Evolutionary conservation across 495 filamentous ascomycete species (phyloP), one percentile per base, ranked within the genome.

Genomic region (Tuber borchii): DNA sequence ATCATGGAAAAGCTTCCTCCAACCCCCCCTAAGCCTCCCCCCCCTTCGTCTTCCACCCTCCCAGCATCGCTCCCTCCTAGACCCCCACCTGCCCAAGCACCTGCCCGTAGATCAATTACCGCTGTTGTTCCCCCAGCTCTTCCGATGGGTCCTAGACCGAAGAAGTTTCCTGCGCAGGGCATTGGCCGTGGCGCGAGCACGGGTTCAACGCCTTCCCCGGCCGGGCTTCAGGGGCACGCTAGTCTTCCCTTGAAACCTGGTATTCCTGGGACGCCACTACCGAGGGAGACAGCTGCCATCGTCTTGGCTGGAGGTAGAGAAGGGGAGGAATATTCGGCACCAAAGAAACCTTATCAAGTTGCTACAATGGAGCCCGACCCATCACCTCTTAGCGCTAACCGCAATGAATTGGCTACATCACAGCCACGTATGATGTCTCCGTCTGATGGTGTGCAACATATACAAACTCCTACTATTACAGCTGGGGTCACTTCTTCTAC

Each of bases 251-350:
- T 74, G 22, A 82, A 82, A 72, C 81, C 81, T 34, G 80, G 74
- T 48, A 82, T 82, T 70, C 76, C 76, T 72, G 80, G 81, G 65
- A 82, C 81, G 70, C 80, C 77, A 43, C 71, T 82, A 17, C 81
- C 81, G 37, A 74, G 81, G 56, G 81, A 82, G 20, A 82, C 81
- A 68, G 81, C 75, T 31, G 80, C 81, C 65, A 82, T 82, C 65
- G 81, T 82, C n/a, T 75, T 82, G 74, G 82, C 81, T 26, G 74
- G 77, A 22, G 80, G 79, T 17, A 79, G 73, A 26, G 80, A 78
- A 10, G 76, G 71, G 48, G 70, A 69, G 44, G 71, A 46, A n/a
- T 69, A 74, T 42, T 72, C 76, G 51, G 65, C 31, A 45, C 82
- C 76, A 14, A 82, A 82, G 75, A 79, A 77, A 48, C 56, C 81